Evolutionary conservation across 2,329 filamentous ascomycete genomes (phyloP).

Genomic region (Acephala macrosclerotiorum): DNA sequence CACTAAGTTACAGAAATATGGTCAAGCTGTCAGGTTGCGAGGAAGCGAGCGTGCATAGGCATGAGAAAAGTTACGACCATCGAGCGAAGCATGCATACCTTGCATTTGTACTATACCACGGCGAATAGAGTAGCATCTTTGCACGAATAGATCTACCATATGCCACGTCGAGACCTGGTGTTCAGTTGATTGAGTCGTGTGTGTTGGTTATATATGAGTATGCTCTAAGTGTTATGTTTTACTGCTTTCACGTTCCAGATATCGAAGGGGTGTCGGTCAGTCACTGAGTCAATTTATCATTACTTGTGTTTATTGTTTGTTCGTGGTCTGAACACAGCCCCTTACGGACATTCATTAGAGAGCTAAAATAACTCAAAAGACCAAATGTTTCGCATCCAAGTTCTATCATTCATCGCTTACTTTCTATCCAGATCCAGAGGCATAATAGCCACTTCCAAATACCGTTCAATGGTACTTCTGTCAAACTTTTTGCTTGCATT

Average conservation of each 20-base stretch:
- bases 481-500: no score
- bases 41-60: slow-evolving; percentile 88
- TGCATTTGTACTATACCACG: slow-evolving; percentile 38
- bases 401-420: background rate
- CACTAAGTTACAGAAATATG: slow-evolving; percentile 99
- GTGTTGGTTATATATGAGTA: background rate
- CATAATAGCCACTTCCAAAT: background rate
- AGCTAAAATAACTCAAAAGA: no score
- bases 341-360: no score
- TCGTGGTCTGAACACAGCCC: no score
- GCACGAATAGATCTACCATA: slow-evolving; percentile 22
- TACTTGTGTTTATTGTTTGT: background rate
- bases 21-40: slow-evolving; percentile 90
- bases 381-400: background rate
- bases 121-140: slow-evolving; percentile 30
- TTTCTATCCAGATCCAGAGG: background rate
- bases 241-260: no score
- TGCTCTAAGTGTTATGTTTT: background rate
- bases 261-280: no score
- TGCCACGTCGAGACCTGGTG: background rate
- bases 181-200: background rate
- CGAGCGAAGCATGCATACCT: slow-evolving; percentile 20
- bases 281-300: background rate
- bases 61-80: slow-evolving; percentile 17
- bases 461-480: no score